A percentile compares a stretch with the other conserved stretches of the same genome.
phyloP scores from a whole-genome alignment of 2,329 filamentous ascomycete genomes.

The Conoideocrella luteorostrata region DNA sequence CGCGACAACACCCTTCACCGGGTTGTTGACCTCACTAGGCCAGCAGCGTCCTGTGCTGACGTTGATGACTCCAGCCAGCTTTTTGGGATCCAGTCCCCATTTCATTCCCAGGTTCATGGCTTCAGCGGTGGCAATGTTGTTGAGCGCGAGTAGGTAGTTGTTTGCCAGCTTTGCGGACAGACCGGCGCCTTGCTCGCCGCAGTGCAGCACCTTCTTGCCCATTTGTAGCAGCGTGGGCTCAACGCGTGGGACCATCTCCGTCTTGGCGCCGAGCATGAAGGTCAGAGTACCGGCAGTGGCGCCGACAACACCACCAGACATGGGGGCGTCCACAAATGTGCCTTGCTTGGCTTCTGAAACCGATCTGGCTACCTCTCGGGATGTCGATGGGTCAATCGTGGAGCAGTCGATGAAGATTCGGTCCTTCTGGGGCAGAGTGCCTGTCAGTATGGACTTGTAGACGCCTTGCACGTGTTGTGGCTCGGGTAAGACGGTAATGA shows the following conservation, averaged over 20 bases:
- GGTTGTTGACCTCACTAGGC: slow-evolving; percentile 95
- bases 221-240: slow-evolving; percentile 69
- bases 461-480: slow-evolving; percentile 81
- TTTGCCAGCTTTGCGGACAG: slow-evolving; percentile 92
- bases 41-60: slow-evolving; percentile 91
- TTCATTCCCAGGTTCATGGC: slow-evolving; percentile 60
- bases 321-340: slow-evolving; percentile 86
- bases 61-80: slow-evolving; percentile 81
- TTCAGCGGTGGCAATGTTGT: slow-evolving; percentile 70
- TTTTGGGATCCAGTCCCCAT: slow-evolving; percentile 54
- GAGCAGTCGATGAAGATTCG: slow-evolving; percentile 93
- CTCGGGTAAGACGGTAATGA: slow-evolving; percentile 85
- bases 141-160: slow-evolving; percentile 91
- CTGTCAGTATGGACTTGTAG: slow-evolving; percentile 67
- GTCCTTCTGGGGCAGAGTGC: slow-evolving; percentile 43
- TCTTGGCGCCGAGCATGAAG: slow-evolving; percentile 83
- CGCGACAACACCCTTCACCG: slow-evolving; percentile 76
- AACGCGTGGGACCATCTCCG: slow-evolving; percentile 54
- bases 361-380: slow-evolving; percentile 65
- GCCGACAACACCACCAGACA: slow-evolving; percentile 93
- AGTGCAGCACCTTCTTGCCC: slow-evolving; percentile 80
- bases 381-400: slow-evolving; percentile 88
- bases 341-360: slow-evolving; percentile 61
- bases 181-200: slow-evolving; percentile 77
- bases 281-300: slow-evolving; percentile 82